Base-by-base conservation (phyloP, 2,329 filamentous ascomycete genomes). In the Elsinoe australis region DNA sequence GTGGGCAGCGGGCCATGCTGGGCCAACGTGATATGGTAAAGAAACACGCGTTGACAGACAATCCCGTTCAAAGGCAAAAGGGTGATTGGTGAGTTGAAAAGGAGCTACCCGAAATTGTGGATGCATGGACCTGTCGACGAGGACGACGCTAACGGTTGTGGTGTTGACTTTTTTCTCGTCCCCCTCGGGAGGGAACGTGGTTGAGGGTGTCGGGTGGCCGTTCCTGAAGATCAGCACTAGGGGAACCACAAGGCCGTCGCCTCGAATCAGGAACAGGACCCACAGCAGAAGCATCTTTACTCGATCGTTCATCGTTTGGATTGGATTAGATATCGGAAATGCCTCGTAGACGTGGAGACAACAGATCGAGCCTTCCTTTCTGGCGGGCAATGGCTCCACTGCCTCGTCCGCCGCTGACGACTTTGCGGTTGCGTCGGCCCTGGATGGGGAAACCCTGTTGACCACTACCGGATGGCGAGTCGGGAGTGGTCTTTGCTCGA, bases 21-120 rank as follows among this genome's bases (percentile, higher is more conserved):
- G 39, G 39, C 39, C 39, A 44, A 44, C 39, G 39, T 44, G 39
- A 44, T 44, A 44, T 44, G 39, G 35, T 24, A 44, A 44, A 44
- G 39, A 44, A 44, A 44, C 24, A 44, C 26, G 28, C 39, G 39
- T 44, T 44, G 28, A 32, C 39, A 31, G 15, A 31, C 39, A 26
- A 44, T 44, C 39, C 17, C 21, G 21, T 15, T 24, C 39, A n/a
- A 21, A 32, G 14, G 24, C 28, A 19, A 31, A 19, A 31, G 39
- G 21, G 21, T 44, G 28, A 44, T 44, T 44, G 39, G 39, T n/a
- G 24, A 31, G 33, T 24, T 8, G 17, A 44, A 44, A 44, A 44
- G 39, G 39, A 44, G 39, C 39, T 44, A 31, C 39, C 39, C 39
- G 39, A 31, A 32, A 44, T 44, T 44, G 39, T 44, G 39, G 26